Base-by-base conservation (phyloP, 305 asterid species). In the Petunia hybrid region DNA sequence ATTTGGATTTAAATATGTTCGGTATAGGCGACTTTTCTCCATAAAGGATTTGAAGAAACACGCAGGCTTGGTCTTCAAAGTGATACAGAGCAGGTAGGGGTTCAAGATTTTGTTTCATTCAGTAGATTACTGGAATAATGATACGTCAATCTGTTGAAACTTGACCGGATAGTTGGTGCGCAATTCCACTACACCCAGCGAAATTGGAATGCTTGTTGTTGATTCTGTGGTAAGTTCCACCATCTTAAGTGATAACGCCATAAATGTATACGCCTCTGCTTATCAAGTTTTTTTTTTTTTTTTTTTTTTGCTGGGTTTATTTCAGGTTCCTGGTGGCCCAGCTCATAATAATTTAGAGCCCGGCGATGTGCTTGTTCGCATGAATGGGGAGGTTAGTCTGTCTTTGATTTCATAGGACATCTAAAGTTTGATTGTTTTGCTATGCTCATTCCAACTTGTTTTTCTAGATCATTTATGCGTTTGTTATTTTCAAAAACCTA, bases 121-220 rank as follows among this genome's bases (percentile, higher is more conserved):
- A 14, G 61, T 56, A 79, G 51, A 41, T 46, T 65, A 48, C 36
- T 56, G 38, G 48, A 46, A 48, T 64, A 64, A 51, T 79, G 55
- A 65, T 79, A 16, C 38, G 5, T 38, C 16, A 42, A 77, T 79
- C 31, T 61, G 65, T 65, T 48, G 45, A 73, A 73, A 35, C 62
- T 73, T 84, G 62, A 53, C 80, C 84, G 82, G 80, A 74, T 86
- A 97, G 99, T 85, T 97, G 86, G 99, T 97, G 77, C 99, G 98
- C 79, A 86, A 84, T 86, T 96, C 98, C 80, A 93, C 98, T 85
- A 96, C 97, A 55, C 90, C 88, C 14, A 91, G 86, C 59, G 99
- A 97, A 93, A 97, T 98, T 78, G 99, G 99, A 84, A 97, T 97
- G 98, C 98, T 97, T 68, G 99, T 97, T 74, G 97, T 97, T n/a